Conservation (phyloP, 345 rosid species). For the Citrus glauca region DNA sequence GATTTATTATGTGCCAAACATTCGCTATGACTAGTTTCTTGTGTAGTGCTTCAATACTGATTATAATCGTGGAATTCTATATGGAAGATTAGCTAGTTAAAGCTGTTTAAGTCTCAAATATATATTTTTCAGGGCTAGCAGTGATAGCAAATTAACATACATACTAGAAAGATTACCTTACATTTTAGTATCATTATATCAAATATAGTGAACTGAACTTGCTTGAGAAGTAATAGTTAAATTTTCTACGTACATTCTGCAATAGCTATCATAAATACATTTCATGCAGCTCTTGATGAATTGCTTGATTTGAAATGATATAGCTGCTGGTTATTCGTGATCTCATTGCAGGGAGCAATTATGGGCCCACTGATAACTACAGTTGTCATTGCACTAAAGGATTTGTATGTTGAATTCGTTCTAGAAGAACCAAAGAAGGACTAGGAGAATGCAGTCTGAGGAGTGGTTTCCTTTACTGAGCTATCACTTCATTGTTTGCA, state of each 20-base stretch:
- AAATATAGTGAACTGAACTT: neutral
- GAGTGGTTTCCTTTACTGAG: neutral
- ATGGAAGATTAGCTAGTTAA: neutral
- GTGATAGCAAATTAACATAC: neutral
- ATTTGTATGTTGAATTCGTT: constrained; percentile 83
- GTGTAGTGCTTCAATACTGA: neutral
- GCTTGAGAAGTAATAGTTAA: neutral
- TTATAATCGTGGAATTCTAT: neutral
- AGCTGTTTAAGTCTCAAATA: neutral
- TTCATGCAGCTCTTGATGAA: neutral
- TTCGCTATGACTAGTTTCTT: neutral
- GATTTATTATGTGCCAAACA: neutral
- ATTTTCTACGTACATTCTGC: neutral
- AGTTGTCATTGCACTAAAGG: constrained; percentile 84
- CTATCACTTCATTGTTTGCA: constrained; percentile 6
- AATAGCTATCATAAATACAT: neutral
- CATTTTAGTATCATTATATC: neutral
- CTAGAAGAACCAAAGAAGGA: constrained; percentile 50
- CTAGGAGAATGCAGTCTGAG: constrained; percentile 11
- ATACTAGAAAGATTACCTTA: neutral
- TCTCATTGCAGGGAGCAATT: constrained; percentile 75
- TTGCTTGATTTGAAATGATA: constrained; percentile 5
- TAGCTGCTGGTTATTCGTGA: neutral
- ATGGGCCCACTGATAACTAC: constrained; percentile 98
- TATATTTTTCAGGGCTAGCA: neutral